phyloP scores from a whole-genome alignment of 768 basidiomycete species.

The Saitozyma podzolica region DNA sequence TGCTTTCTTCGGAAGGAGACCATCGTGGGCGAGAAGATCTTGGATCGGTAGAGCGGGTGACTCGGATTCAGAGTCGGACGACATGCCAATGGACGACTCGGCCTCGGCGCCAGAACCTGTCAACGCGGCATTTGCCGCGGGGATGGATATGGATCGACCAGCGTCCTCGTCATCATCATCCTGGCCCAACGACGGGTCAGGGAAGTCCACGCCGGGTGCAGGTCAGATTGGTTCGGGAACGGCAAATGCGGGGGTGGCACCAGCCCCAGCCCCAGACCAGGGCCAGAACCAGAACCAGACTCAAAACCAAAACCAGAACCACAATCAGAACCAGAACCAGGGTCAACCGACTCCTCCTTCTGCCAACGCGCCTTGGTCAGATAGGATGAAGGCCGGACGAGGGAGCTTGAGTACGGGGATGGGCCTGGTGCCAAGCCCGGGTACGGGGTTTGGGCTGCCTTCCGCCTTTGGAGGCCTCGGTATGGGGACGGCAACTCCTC shows the following conservation, averaged over 20 bases:
- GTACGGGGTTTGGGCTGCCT: constrained; percentile 32
- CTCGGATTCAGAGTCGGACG: constrained; percentile 41
- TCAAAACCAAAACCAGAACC: neutral
- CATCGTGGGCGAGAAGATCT: constrained; percentile 21
- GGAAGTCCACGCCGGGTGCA: constrained; percentile 29
- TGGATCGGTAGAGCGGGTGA: constrained; percentile 26
- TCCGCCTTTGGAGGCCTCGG: constrained; percentile 40
- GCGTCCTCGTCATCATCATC: constrained; percentile 13
- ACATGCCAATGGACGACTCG: constrained; percentile 18
- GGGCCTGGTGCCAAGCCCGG: constrained; percentile 40
- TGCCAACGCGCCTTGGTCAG: constrained; percentile 13
- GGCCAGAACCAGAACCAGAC: neutral
- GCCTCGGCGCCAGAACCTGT: constrained; percentile 29
- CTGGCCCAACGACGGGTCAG: constrained; percentile 13
- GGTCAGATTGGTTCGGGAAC: neutral
- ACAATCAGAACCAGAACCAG: too few relatives aligned
- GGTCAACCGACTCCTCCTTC: constrained; percentile 30
- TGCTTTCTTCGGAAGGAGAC: constrained; percentile 14
- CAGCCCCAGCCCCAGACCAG: too few relatives aligned
- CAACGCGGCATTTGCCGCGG: constrained; percentile 44
- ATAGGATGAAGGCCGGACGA: constrained; percentile 11
- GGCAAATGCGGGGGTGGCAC: neutral
- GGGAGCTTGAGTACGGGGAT: constrained; percentile 27
- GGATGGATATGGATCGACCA: constrained; percentile 47
- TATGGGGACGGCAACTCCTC: constrained; percentile 38